Base-by-base conservation (phyloP, 176 grass and related monocot genomes). In the Zea mays region DNA sequence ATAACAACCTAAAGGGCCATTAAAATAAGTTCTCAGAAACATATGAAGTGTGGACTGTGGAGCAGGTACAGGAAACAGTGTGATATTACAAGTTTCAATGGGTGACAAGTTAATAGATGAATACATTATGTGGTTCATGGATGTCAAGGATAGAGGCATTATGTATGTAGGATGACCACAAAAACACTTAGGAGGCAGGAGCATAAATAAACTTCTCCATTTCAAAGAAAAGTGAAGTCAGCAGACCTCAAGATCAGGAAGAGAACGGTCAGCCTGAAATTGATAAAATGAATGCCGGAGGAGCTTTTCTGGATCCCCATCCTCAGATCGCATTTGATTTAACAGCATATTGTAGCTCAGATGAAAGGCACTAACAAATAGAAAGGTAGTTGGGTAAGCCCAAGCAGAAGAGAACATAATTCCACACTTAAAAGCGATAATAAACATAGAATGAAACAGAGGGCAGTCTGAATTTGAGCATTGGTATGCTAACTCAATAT, bases 311-410 rank as follows among this genome's bases (percentile, higher is more conserved):
- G 91, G 95, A 75, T 98, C 95, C 58, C 95, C 95, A 86, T 98
- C 91, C 78, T 98, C 95, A 69, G 85, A 88, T 56, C 91, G 85
- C 77, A 94, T 88, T 92, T 98, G 95, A 86, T 98, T 98, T 77
- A 98, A 83, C 52, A 98, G 71, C 95, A 97, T 97, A 55, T 94
- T 97, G 85, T 97, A 97, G 85, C 91, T 97, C 74, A 97, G 64
- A 86, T 98, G 91, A 59, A 98, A 98, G 15, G 95, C 95, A 81
- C 91, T 97, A 82, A 71, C 36, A 49, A 88, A 84, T 44, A 88
- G 16, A 34, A 70, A n/a, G 3, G 38, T 46, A 70, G 66, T 62
- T 37, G 69, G 46, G 63, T 80, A 5, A 74, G 62, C 44, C 8
- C 42, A 69, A 12, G 5, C 10, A 70, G 17, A 19, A 55, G 6